Base-by-base conservation (phyloP, 169 alveolate genomes). In the Plasmodium malariae region DNA sequence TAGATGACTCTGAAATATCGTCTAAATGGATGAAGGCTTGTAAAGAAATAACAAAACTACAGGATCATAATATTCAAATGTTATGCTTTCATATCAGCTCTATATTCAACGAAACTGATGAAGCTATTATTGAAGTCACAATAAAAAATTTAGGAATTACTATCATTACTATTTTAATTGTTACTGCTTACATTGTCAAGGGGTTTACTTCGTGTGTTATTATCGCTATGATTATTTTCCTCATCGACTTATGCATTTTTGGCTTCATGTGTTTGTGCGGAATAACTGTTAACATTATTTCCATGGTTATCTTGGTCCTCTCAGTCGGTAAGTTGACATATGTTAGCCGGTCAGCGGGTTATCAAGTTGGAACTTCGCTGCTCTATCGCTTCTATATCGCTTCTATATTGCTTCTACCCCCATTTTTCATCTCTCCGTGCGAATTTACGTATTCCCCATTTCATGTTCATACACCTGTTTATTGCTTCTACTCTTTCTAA, bases 261-360 rank as follows among this genome's bases (percentile, higher is more conserved):
- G 97, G 97, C 21, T 93, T 93, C 85, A 95, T 95, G 97, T 91
- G 94, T 24, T 87, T 87, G 6, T 94, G 96, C 94, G 96, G 95
- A 36, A 88, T 95, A 34, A 94, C 94, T 3, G 92, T 95, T n/a
- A 95, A 95, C 63, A 94, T 95, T 89, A 94, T 95, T 60, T 92
- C 97, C n/a, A 94, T 94, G 96, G 96, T 95, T 74, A 94, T 92
- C 76, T 89, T 95, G 63, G 93, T 94, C 51, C 93, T 95, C 73
- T 94, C 96, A 12, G 93, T 94, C 14, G 97, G 97, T 92, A 71
- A 55, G 96, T 32, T 7, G 49, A n/a, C n/a, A n/a, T n/a, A n/a
- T n/a, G n/a, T n/a, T n/a, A n/a, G n/a, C n/a, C n/a, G n/a, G n/a
- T n/a, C n/a, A n/a, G n/a, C n/a, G n/a, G n/a, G n/a, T n/a, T n/a